These are phyloP conservation scores for Kingdonia uniflora DNA, from an alignment of 164 flowering plant genomes.

Conservation along the genomic window DNA sequence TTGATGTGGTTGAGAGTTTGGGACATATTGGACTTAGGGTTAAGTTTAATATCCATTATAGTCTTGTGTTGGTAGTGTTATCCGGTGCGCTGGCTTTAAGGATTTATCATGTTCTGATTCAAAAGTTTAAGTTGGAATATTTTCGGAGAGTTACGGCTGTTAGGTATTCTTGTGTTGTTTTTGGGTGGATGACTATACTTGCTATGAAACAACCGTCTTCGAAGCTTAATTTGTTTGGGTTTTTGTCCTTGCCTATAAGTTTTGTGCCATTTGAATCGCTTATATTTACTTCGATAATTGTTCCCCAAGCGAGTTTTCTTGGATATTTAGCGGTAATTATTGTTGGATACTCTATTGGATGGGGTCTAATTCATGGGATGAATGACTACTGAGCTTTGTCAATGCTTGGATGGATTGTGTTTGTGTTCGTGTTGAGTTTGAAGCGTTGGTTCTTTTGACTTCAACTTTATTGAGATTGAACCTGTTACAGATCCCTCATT, in stretches of 20 bases:
- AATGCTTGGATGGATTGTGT: conserved; percentile 81
- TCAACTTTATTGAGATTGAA: conserved; percentile 72
- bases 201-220: conserved; percentile 86
- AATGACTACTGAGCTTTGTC: conserved; percentile 88
- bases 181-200: conserved; percentile 98
- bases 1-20: conserved; percentile 77
- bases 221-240: conserved; percentile 81
- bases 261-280: conserved; percentile 95
- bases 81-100: conserved; percentile 70
- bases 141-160: conserved; percentile 89
- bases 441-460: conserved; percentile 64
- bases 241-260: conserved; percentile 88
- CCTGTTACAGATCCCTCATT: conserved; percentile 68
- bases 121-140: conserved; percentile 67
- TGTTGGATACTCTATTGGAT: conserved; percentile 83
- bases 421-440: conserved; percentile 66
- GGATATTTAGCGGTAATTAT: conserved; percentile 90
- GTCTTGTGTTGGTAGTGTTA: conserved; percentile 61
- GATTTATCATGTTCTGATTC: conserved; percentile 56
- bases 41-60: conserved; percentile 71
- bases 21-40: conserved; percentile 64
- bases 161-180: conserved; percentile 97
- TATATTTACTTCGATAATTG: conserved; percentile 85
- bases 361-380: conserved; percentile 98
- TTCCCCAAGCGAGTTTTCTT: conserved; percentile 94